Evolutionary conservation across 768 basidiomycete species (phyloP).

Genomic region (Calvatia gigantea): DNA sequence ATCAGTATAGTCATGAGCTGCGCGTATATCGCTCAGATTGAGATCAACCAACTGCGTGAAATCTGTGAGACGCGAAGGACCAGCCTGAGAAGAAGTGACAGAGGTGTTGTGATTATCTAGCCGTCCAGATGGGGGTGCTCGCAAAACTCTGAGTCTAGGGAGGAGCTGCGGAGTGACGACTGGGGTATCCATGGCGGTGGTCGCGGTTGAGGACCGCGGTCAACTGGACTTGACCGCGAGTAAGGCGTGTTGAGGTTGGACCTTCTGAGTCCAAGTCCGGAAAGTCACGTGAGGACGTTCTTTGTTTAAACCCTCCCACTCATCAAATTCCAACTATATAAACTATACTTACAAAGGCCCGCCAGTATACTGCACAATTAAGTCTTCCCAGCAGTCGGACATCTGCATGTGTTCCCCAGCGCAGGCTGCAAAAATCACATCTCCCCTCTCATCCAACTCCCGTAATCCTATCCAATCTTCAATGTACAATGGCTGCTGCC

Average conservation of each 20-base stretch:
- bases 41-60: conserved; percentile 26
- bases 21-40: conserved; percentile 22
- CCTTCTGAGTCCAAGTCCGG: background rate
- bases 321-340: background rate
- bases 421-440: conserved; percentile 58
- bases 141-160: conserved; percentile 18
- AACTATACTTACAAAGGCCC: conserved; percentile 12
- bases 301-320: background rate
- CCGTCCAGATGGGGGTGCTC: conserved; percentile 19
- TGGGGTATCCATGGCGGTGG: conserved; percentile 25
- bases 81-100: conserved; percentile 26
- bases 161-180: conserved; percentile 33
- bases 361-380: conserved; percentile 45
- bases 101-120: conserved; percentile 22
- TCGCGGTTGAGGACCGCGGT: background rate
- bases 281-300: background rate
- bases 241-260: background rate
- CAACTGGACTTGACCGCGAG: conserved; percentile 3
- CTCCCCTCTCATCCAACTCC: conserved; percentile 62
- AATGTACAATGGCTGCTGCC: conserved; percentile 62
- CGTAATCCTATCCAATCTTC: conserved; percentile 84
- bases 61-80: conserved; percentile 34
- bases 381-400: conserved; percentile 53
- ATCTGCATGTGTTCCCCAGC: conserved; percentile 78
- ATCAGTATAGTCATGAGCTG: conserved; percentile 19